phyloP scores from a whole-genome alignment of 1,284 basidiomycete genomes.

The Ceraceosorus guamensis region DNA sequence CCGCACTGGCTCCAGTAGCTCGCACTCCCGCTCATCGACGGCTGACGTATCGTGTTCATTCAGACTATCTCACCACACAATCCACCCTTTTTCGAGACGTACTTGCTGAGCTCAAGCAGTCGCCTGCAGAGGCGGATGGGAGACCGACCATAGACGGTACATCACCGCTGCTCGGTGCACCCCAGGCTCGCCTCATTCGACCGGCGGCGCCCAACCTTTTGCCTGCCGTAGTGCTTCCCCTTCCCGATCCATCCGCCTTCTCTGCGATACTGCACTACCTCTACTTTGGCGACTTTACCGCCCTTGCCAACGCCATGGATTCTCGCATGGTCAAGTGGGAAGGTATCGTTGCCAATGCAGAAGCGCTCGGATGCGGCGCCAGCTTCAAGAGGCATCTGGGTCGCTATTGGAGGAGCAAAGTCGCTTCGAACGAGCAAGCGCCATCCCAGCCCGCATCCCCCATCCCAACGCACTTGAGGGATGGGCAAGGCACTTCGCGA shows the following conservation, averaged over 20 bases:
- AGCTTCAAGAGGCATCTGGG: not conserved
- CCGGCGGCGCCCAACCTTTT: not conserved
- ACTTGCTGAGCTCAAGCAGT: not conserved
- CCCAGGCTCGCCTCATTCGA: not conserved
- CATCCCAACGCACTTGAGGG: too few species aligned
- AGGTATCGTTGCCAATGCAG: slow-evolving; percentile 1
- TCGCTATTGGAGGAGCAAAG: not conserved
- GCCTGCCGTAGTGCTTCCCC: not conserved
- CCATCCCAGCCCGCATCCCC: too few species aligned
- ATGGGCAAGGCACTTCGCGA: too few species aligned
- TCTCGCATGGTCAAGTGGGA: not conserved
- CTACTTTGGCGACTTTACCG: slow-evolving; percentile 1
- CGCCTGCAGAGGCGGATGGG: not conserved
- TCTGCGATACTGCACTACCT: slow-evolving; percentile 3
- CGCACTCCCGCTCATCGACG: not conserved
- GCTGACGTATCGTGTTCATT: not conserved
- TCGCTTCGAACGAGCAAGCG: too few species aligned
- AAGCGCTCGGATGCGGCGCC: not conserved
- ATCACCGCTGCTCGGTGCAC: not conserved
- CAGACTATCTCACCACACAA: not conserved
- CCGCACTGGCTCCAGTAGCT: not conserved
- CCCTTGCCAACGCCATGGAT: not conserved
- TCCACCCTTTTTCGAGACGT: not conserved
- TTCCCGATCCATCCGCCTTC: slow-evolving; percentile 3
- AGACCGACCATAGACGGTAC: too few species aligned